Base-by-base conservation (phyloP, 1,284 basidiomycete genomes). In the Boletus smithii region DNA sequence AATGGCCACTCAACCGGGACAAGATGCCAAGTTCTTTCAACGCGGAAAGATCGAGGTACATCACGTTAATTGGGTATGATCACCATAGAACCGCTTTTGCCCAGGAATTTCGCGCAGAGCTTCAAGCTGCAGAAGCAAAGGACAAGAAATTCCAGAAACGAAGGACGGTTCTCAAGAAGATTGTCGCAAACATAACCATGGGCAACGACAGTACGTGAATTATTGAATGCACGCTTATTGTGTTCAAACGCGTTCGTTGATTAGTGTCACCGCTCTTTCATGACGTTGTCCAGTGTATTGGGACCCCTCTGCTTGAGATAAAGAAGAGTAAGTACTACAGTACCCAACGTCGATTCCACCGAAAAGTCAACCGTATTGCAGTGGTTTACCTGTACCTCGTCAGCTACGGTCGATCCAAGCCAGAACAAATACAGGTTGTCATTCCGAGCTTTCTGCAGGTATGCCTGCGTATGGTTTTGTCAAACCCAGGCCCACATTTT, bases 141-240 rank as follows among this genome's bases (percentile, higher is more conserved):
- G 94, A 97, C 77, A 97, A 97, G 78, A 94, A 93, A 60, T 97
- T 81, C 57, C 72, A 81, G 56, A 92, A 92, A 70, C 81, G 91
- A 57, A 95, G 93, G 79, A 91, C 80, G 0, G 88, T 90, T 18
- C 72, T 97, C 61, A 97, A 97, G 80, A 95, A 95, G 76, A 88
- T 97, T 56, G 91, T 95, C 17, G 90, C 92, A 41, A 94, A 92
- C 68, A 95, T 95, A 66, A 97, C 93, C 2, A 95, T 95, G 85
- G 93, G 93, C 48, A 94, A 93, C 62, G 92, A 95, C 67, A 91
- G 91, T 88, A 69, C 69, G 85, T 82, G 69, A 55, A 63, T 59
- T 57, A 23, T 49, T 35, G 36, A 33, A 31, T 38, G 26, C 34
- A 24, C 8, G 8, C 22, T 22, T 23, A 47, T 52, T 57, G 56